Evolutionary conservation across 306 rosid genomes (phyloP).

Genomic region (Dryas octopetala): DNA sequence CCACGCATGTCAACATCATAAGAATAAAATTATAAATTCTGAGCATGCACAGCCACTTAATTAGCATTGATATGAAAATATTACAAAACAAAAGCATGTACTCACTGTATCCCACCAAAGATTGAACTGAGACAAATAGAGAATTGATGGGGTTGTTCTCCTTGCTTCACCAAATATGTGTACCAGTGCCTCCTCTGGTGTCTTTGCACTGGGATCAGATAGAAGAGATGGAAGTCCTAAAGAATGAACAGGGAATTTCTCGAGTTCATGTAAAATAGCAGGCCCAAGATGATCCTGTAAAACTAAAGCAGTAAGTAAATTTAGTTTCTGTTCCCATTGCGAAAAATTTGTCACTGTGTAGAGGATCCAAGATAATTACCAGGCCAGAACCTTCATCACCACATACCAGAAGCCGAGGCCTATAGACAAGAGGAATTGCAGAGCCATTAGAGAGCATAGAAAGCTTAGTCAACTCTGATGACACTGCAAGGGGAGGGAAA

Average conservation of each 20-base stretch:
- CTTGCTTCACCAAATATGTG: constrained; percentile 98
- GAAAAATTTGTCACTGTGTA: constrained; percentile 26
- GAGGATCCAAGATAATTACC: constrained; percentile 69
- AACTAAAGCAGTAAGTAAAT: constrained; percentile 96
- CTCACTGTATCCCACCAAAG: constrained; percentile 99
- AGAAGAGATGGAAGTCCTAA: constrained; percentile 90
- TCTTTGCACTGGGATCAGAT: constrained; percentile 99
- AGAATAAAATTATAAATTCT: constrained; percentile 11
- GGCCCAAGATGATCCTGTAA: constrained; percentile 99
- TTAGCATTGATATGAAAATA: constrained; percentile 17
- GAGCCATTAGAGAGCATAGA: constrained; percentile 90
- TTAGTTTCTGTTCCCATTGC: constrained; percentile 46
- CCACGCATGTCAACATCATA: not conserved
- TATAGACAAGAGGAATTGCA: constrained; percentile 87
- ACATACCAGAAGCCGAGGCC: constrained; percentile 89
- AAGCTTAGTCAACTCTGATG: constrained; percentile 76
- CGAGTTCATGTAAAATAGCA: constrained; percentile 94
- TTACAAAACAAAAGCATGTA: constrained; percentile 24
- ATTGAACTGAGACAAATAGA: constrained; percentile 88
- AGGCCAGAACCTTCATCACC: constrained; percentile 94
- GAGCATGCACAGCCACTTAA: constrained; percentile 23
- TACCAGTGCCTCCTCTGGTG: constrained; percentile 94
- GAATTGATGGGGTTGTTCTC: constrained; percentile 90
- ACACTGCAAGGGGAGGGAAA: constrained; percentile 59
- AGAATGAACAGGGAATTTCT: constrained; percentile 95